Base-by-base conservation (phyloP, 2,329 filamentous ascomycete species). In the Zymoseptoria tritici region DNA sequence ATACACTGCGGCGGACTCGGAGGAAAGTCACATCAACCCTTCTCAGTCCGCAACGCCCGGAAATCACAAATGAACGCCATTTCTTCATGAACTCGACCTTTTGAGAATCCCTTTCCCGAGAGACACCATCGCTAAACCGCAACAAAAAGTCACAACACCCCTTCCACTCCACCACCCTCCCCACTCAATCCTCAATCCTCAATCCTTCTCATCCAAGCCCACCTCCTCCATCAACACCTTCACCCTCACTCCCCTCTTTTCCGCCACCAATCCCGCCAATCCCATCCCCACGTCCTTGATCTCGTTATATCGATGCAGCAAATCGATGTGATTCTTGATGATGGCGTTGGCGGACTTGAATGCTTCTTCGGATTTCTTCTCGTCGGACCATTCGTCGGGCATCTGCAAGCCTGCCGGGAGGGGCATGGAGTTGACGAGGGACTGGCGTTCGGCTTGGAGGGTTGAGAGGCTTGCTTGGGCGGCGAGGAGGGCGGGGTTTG, bases 241-340 rank as follows among this genome's bases (percentile, higher is more conserved):
- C 57, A 84, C 78, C 58, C 83, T 76, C 52, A 83, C 78, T 8
- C 84, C 85, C 50, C 84, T 75, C 62, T 81, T 78, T 60, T 90
- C 86, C 3, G 87, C 86, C 70, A 89, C 83, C 66, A 89, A 73
- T 0, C 85, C 85, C 74, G 89, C 80, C 29, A 90, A 68, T 0
- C 85, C 86, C 67, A 85, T 81, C 0, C 83, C 86, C 7, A 87
- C 77, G 71, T 90, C 87, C 63, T 85, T 84, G 66, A 89, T 83
- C 71, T 88, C 86, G 67, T 90, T 90, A 74, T 89, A 90, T 59
- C 83, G 77, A 64, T 88, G 85, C 31, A 90, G 76, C 3, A 86
- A 76, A 60, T 79, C 79, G 68, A 89, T 89, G 70, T 89, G 86
- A 31, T 76, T 75, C 57, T 84, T 81, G 56, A 87, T 83, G 9